Evolutionary conservation across 1,284 basidiomycete genomes (phyloP).

Genomic region (Testicularia cyperi): DNA sequence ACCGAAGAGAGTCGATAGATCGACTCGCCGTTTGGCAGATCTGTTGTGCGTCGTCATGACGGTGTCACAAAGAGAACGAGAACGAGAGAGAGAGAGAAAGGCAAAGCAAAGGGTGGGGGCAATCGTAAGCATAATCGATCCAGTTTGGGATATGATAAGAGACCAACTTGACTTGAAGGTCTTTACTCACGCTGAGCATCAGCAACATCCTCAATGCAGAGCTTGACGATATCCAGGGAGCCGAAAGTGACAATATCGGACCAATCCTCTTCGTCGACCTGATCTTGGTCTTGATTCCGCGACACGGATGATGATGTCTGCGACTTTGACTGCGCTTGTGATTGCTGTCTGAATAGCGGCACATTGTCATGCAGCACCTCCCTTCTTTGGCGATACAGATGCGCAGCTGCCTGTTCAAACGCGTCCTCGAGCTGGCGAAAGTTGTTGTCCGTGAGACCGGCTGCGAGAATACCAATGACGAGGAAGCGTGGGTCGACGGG

Average conservation of each 20-base stretch:
- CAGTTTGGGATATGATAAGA: neutral
- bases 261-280: slow-evolving; percentile 18
- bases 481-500: slow-evolving; percentile 16
- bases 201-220: slow-evolving; percentile 9
- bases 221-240: slow-evolving; percentile 1
- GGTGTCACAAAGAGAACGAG: too few species aligned
- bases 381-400: slow-evolving; percentile 1
- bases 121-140: too few species aligned
- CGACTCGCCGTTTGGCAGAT: slow-evolving; percentile 17
- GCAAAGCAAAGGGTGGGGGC: too few species aligned
- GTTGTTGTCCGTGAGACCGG: neutral
- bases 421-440: slow-evolving; percentile 19
- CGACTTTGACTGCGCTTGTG: neutral
- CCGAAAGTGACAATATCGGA: slow-evolving; percentile 20
- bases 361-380: slow-evolving; percentile 3
- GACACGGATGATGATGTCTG: too few species aligned
- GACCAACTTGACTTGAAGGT: neutral
- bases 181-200: slow-evolving; percentile 25
- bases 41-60: neutral
- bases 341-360: slow-evolving; percentile 2
- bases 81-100: too few species aligned
- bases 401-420: slow-evolving; percentile 20
- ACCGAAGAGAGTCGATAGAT: slow-evolving; percentile 17
- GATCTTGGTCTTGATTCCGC: too few species aligned
- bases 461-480: slow-evolving; percentile 3